phyloP scores from a whole-genome alignment of 1,139 yeast genomes.

The Hemisphaericaspora subhashii region DNA sequence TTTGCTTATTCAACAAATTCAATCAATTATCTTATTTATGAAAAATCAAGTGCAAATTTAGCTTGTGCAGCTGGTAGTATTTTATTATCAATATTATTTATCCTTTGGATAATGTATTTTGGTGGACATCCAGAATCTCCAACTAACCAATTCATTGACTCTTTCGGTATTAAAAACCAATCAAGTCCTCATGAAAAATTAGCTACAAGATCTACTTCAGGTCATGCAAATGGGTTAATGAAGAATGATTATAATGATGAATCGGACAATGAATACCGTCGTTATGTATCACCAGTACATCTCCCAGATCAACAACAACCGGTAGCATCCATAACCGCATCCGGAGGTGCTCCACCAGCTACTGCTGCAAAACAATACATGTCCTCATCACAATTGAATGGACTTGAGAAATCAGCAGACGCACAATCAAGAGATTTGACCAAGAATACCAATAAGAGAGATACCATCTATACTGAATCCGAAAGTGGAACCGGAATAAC shows the following conservation, averaged over 20 bases:
- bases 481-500: slow-evolving; percentile 35
- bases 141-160: slow-evolving; percentile 79
- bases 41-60: slow-evolving; percentile 58
- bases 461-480: slow-evolving; percentile 28
- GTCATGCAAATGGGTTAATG: slow-evolving; percentile 9
- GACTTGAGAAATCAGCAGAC: slow-evolving; percentile 53
- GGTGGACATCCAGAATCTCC: slow-evolving; percentile 83
- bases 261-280: slow-evolving; percentile 24
- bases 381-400: slow-evolving; percentile 57
- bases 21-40: slow-evolving; percentile 76
- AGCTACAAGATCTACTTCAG: slow-evolving; percentile 5
- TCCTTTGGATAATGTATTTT: slow-evolving; percentile 82
- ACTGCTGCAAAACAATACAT: slow-evolving; percentile 40
- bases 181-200: slow-evolving; percentile 15
- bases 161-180: slow-evolving; percentile 49
- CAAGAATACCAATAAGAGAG: slow-evolving; percentile 27
- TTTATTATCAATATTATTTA: slow-evolving; percentile 73
- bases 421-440: slow-evolving; percentile 36
- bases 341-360: slow-evolving; percentile 3
- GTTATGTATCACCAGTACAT: slow-evolving; percentile 23
- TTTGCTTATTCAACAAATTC: slow-evolving; percentile 82
- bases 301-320: slow-evolving; percentile 20
- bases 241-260: slow-evolving; percentile 26
- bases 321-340: slow-evolving; percentile 17
- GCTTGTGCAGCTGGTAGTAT: slow-evolving; percentile 95